Evolutionary conservation across 495 filamentous ascomycete species (phyloP).

Genomic region (Evansstolkia leycettana): DNA sequence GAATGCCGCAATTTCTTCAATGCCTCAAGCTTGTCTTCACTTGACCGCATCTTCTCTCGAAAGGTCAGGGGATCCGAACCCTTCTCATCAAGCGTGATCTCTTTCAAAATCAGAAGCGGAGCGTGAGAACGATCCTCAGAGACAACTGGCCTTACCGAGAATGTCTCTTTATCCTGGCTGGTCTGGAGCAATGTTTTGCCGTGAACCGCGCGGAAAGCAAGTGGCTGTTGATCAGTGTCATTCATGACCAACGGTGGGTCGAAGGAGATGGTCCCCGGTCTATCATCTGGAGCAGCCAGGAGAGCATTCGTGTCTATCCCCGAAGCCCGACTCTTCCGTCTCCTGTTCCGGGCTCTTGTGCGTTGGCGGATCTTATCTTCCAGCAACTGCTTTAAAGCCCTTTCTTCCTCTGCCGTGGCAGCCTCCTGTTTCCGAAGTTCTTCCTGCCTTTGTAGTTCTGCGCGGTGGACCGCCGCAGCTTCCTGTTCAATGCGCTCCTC

Average conservation of each 20-base stretch:
- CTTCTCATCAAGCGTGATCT: conserved; percentile 25
- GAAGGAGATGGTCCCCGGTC: conserved; percentile 45
- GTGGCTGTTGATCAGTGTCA: conserved; percentile 39
- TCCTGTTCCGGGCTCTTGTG: conserved; percentile 23
- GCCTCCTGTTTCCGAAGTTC: conserved; percentile 42
- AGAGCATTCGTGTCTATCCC: conserved; percentile 19
- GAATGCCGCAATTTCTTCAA: conserved; percentile 63
- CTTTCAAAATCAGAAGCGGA: conserved; percentile 59
- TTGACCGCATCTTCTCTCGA: conserved; percentile 42
- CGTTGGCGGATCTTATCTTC: conserved; percentile 57
- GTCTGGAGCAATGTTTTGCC: conserved; percentile 47
- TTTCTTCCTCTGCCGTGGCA: conserved; percentile 57
- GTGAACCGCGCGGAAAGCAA: conserved; percentile 52
- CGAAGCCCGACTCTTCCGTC: conserved; percentile 27
- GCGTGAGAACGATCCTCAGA: conserved; percentile 33
- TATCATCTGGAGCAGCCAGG: conserved; percentile 24
- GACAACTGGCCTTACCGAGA: conserved; percentile 54
- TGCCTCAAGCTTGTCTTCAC: conserved; percentile 62
- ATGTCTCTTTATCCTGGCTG: conserved; percentile 44
- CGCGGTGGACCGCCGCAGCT: conserved; percentile 40
- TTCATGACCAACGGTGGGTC: conserved; percentile 55
- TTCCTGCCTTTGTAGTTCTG: conserved; percentile 41
- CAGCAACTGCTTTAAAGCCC: conserved; percentile 59
- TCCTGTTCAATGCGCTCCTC: conserved; percentile 71
- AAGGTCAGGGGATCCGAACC: conserved; percentile 33